These are phyloP conservation scores for Aspergillus tubingensis DNA, from an alignment of 2,329 filamentous ascomycete genomes.

Conservation along the genomic window DNA sequence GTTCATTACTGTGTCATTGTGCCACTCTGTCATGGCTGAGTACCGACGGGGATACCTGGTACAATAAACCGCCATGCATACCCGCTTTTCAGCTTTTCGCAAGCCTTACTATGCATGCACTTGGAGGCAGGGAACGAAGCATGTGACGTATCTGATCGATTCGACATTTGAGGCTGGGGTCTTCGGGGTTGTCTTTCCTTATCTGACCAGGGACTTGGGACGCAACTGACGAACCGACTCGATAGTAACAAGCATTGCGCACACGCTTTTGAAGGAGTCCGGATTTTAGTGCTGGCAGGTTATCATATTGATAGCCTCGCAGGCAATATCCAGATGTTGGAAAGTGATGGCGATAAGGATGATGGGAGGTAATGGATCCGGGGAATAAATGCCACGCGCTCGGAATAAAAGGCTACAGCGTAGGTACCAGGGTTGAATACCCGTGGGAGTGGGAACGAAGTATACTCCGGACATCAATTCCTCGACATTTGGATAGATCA, in stretches of 20 bases:
- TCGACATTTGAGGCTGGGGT: not conserved
- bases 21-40: not conserved
- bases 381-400: conserved; percentile 5
- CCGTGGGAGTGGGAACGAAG: not conserved
- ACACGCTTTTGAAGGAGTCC: not conserved
- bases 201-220: not conserved
- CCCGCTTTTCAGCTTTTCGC: not conserved
- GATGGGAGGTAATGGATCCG: not conserved
- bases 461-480: conserved; percentile 3
- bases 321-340: not conserved
- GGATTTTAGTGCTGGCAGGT: no score
- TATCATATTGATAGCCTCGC: not conserved
- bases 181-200: not conserved
- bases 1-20: not conserved
- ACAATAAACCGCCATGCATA: conserved; percentile 6
- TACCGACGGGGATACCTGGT: not conserved
- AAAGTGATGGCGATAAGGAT: not conserved
- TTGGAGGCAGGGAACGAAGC: not conserved
- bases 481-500: conserved; percentile 4
- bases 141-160: not conserved
- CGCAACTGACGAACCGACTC: not conserved
- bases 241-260: no score
- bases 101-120: not conserved
- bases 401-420: not conserved
- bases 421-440: conserved; percentile 2